Base-by-base conservation (phyloP, 768 basidiomycete species). In the Suillus sp. region DNA sequence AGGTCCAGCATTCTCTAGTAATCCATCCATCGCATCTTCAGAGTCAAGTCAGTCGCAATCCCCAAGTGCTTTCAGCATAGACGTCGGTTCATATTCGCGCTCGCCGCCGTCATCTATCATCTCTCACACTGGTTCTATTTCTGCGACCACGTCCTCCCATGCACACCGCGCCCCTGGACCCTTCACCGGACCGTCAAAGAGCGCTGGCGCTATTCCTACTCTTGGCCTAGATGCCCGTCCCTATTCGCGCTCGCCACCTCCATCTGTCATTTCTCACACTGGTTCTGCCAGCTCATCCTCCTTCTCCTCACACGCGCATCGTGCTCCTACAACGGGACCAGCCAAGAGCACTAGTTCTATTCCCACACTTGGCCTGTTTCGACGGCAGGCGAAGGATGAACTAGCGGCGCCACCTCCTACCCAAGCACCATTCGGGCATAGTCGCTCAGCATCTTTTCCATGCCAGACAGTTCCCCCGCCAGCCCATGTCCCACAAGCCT, bases 1-100 rank as follows among this genome's bases (percentile, higher is more conserved):
- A 0, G 58, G 72, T 1, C 68, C 67, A 37, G 72, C 30, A 3
- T 67, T 74, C 18, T 74, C 71, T 10, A 74, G 65, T 0, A 63
- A 70, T 8, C 70, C 74, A 0, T 68, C 72, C 48, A 66, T 66
- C 40, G 66, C 67, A 61, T 66, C 68, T 42, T 7, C 13, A n/a
- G 69, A 68, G 62, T 62, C 30, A 65, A 75, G 35, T 73, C 72
- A 13, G n/a, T 40, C 48, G 1, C 61, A 20, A 62, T 64, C 10
- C 32, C 67, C 51, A 64, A 65, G 51, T 53, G 45, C 63, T 13
- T 16, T 43, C 8, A 37, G 38, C 45, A 22, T 47, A 27, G 65
- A 35, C 45, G 35, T 38, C 0, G 59, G 5, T 61, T 8, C 11
- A 30, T 9, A 10, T 51, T 47, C 37, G 55, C 48, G 22, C 59